Evolutionary conservation across 73 alveolate genomes (phyloP).

Genomic region (Stentor roeselii): DNA sequence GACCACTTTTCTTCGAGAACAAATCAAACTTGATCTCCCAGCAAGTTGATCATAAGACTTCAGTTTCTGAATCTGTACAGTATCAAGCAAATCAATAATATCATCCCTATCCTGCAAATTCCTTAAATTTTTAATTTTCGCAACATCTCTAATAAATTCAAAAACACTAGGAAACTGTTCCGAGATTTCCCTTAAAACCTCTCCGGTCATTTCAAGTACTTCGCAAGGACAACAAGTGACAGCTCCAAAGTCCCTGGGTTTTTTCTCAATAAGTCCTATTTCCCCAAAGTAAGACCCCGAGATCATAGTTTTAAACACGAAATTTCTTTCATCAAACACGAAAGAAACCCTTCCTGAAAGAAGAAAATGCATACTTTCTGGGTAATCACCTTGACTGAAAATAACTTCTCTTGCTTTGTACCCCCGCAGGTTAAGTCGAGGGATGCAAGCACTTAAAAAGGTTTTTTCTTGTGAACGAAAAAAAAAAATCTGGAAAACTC

Average conservation of each 20-base stretch:
- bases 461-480: background rate
- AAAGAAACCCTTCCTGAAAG: background rate
- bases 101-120: background rate
- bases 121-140: background rate
- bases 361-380: background rate
- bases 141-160: background rate
- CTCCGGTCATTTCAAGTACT: background rate
- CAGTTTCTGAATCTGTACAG: background rate
- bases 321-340: background rate
- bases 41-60: background rate
- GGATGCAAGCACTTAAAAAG: background rate
- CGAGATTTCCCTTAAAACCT: background rate
- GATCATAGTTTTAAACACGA: conserved; percentile 4
- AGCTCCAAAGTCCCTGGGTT: background rate
- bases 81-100: background rate
- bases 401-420: background rate
- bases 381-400: background rate
- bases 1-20: background rate
- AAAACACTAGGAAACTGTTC: background rate
- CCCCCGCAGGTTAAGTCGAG: background rate
- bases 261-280: background rate
- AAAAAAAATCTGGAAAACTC: background rate
- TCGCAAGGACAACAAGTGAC: background rate
- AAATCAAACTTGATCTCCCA: background rate
- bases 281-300: conserved; percentile 22